phyloP scores from a whole-genome alignment of 1,284 basidiomycete species.

The Ganoderma boninense region DNA sequence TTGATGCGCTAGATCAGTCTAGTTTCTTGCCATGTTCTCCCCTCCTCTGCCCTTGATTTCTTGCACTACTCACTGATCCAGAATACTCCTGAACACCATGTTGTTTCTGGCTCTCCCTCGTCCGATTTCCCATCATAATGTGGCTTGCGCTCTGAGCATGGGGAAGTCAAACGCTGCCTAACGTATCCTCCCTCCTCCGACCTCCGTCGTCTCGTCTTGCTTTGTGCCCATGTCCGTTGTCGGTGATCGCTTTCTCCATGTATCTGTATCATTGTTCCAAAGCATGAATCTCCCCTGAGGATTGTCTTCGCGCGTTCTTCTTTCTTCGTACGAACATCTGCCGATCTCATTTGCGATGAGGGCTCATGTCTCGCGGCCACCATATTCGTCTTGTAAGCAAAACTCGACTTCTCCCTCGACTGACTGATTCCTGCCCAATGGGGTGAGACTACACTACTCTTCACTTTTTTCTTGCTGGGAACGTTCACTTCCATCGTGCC shows the following conservation, averaged over 20 bases:
- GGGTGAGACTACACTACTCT: too few species aligned
- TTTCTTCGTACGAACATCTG: too few species aligned
- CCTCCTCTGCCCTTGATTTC: conserved; percentile 32
- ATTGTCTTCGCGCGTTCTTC: conserved; percentile 5
- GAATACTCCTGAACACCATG: conserved; percentile 44
- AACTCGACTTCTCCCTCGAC: too few species aligned
- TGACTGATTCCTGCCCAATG: too few species aligned
- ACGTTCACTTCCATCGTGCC: too few species aligned
- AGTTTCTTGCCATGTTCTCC: conserved; percentile 20
- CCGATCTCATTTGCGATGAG: too few species aligned
- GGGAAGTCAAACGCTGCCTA: conserved; percentile 35
- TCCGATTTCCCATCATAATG: conserved; percentile 45
- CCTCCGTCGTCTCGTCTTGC: conserved; percentile 16
- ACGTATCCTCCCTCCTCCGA: conserved; percentile 29
- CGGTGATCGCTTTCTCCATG: conserved; percentile 33
- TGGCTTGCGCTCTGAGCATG: conserved; percentile 57
- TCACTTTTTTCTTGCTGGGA: too few species aligned
- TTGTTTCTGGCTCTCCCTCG: conserved; percentile 44
- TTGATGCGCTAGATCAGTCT: background rate
- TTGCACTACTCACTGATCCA: conserved; percentile 47
- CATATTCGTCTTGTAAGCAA: too few species aligned
- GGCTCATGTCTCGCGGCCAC: too few species aligned
- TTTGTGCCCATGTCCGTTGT: conserved; percentile 32
- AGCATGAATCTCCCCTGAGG: conserved; percentile 26
- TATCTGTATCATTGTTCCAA: conserved; percentile 32